Conservation (phyloP, 176 grass and related monocot species). For the Carex pumila region DNA sequence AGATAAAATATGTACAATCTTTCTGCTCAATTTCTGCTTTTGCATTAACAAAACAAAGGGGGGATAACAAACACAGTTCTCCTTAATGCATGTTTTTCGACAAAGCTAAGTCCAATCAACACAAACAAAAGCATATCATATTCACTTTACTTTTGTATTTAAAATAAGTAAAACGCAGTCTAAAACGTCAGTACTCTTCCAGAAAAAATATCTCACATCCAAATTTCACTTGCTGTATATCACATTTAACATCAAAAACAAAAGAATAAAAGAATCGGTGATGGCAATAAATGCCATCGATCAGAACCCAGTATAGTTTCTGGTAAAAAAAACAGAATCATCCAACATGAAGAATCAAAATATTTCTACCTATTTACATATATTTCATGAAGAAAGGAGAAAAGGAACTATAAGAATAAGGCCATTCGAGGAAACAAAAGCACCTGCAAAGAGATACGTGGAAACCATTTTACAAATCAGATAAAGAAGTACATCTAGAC, state of each 20-base stretch:
- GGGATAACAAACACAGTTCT: not conserved
- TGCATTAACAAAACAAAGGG: not conserved
- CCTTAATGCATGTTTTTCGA: not conserved
- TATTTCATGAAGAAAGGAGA: not conserved
- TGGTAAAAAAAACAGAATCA: not conserved
- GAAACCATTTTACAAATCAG: not conserved
- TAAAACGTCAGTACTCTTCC: not conserved
- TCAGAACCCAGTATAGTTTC: not conserved
- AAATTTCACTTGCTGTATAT: not conserved
- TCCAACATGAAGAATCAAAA: not conserved
- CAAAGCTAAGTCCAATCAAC: not conserved
- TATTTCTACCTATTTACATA: not conserved
- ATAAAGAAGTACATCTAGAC: not conserved
- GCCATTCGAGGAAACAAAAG: not conserved
- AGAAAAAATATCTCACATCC: not conserved
- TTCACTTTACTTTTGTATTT: not conserved
- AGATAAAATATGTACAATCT: conserved; percentile 76
- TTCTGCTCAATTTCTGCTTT: conserved; percentile 82
- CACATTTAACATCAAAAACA: not conserved
- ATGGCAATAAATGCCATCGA: not conserved
- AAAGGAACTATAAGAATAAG: not conserved
- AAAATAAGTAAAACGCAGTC: not conserved
- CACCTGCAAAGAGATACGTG: not conserved
- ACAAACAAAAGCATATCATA: not conserved
- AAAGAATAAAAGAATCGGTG: not conserved